Evolutionary conservation across 106 monocot genomes (phyloP).

Genomic region (Platanthera guangdongensis): DNA sequence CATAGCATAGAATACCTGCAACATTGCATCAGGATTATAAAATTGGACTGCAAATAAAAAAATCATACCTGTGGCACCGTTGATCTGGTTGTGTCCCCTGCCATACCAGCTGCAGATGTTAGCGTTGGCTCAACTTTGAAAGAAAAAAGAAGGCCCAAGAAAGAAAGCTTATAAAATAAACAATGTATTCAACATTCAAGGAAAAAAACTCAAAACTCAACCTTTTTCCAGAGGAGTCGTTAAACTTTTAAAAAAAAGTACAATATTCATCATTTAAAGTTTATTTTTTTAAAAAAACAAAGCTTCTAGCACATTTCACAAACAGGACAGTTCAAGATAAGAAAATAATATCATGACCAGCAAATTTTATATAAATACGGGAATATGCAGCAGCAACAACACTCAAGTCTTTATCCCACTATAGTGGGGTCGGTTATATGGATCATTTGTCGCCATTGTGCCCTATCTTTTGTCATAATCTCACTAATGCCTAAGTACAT

Average conservation of each 20-base stretch:
- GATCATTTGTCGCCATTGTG: too few species aligned
- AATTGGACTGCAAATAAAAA: not conserved
- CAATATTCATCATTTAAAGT: not conserved
- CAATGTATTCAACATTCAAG: not conserved
- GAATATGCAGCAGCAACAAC: not conserved
- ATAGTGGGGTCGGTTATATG: too few species aligned
- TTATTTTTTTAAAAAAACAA: not conserved
- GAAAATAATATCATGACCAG: not conserved
- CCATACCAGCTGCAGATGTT: not conserved
- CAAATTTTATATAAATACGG: not conserved
- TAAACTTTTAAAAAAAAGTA: not conserved
- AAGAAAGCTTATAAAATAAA: not conserved
- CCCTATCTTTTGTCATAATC: too few species aligned
- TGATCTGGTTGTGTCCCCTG: constrained; percentile 6
- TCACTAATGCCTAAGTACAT: too few species aligned
- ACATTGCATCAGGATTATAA: not conserved
- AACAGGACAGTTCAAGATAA: not conserved
- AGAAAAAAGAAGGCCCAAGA: not conserved
- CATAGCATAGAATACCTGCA: not conserved
- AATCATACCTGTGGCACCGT: constrained; percentile 5
- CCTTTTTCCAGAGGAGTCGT: not conserved
- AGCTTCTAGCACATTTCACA: not conserved
- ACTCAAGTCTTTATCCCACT: too few species aligned
- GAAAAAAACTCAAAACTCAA: not conserved
- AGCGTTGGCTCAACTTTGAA: not conserved